Conservation (phyloP, 78 protist genomes). For the Planoprotostelium fungivorum region DNA sequence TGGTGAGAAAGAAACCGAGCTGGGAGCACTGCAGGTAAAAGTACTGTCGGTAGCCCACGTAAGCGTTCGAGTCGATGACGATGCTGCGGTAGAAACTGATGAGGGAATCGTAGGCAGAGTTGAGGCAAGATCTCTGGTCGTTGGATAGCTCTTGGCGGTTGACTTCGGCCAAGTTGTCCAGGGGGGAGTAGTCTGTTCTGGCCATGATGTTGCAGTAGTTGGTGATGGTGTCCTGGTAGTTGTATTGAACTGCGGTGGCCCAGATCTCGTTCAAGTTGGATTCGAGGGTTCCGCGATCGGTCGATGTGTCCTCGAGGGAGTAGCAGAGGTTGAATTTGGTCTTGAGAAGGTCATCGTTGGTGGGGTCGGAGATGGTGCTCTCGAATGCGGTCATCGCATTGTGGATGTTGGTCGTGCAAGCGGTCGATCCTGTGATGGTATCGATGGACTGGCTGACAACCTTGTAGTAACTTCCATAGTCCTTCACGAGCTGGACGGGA, state of each 20-base stretch:
- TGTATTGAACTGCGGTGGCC: neutral
- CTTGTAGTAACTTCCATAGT: neutral
- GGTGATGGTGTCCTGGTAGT: neutral
- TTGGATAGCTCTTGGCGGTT: neutral
- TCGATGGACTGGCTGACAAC: neutral
- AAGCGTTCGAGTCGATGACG: neutral
- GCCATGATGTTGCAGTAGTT: neutral
- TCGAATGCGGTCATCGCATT: neutral
- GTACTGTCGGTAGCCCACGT: neutral
- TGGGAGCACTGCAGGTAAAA: neutral
- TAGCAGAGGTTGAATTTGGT: neutral
- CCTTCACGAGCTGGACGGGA: constrained; percentile 7
- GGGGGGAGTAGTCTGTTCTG: neutral
- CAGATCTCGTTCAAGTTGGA: neutral
- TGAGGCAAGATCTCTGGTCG: neutral
- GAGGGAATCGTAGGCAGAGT: neutral
- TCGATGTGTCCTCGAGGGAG: neutral
- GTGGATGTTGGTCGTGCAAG: neutral
- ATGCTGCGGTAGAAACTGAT: neutral
- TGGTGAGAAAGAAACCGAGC: neutral
- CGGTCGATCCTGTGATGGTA: neutral
- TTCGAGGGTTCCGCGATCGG: neutral
- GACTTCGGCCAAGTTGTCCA: neutral
- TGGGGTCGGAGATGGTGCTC: neutral
- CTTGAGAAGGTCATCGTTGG: neutral